A percentile compares a stretch with the other conserved stretches of the same genome.
These are phyloP conservation scores for Daldinia concentrica DNA, from an alignment of 495 filamentous ascomycete species.

Conservation along the genomic window DNA sequence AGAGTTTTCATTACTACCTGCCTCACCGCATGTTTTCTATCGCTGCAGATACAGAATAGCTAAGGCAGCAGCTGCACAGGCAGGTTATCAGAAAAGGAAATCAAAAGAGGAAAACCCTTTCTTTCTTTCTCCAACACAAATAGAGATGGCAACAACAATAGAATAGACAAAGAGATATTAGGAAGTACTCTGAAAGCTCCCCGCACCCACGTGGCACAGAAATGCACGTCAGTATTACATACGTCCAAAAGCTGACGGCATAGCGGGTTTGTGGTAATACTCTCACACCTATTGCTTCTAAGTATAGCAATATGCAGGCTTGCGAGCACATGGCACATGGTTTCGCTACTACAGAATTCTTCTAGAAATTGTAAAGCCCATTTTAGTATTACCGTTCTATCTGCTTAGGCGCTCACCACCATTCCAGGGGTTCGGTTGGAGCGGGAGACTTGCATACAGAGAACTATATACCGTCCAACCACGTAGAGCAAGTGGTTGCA, in stretches of 20 bases:
- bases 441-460: slow-evolving; percentile 26
- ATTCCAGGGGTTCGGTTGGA: slow-evolving; percentile 22
- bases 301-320: slow-evolving; percentile 41
- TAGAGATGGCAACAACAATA: not conserved
- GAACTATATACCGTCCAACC: slow-evolving; percentile 17
- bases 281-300: slow-evolving; percentile 19
- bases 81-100: slow-evolving; percentile 1
- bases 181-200: not conserved
- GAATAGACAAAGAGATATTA: not conserved
- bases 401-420: slow-evolving; percentile 18
- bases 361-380: slow-evolving; percentile 34
- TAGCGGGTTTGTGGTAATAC: slow-evolving; percentile 9
- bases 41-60: not conserved
- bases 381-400: slow-evolving; percentile 7
- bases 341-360: slow-evolving; percentile 35
- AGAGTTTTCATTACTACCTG: slow-evolving; percentile 25
- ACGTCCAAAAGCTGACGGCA: slow-evolving; percentile 14
- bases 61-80: not conserved
- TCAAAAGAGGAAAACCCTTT: not conserved
- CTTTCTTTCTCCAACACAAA: not conserved
- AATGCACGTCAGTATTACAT: slow-evolving; percentile 28
- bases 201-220: slow-evolving; percentile 11
- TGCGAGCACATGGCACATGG: slow-evolving; percentile 24
- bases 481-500: not conserved
- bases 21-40: slow-evolving; percentile 1